Percentiles rank a stretch among this genome's conserved stretches.
These are phyloP conservation scores for Colletotrichum orbiculare DNA, from an alignment of 2,329 filamentous ascomycete genomes.

Conservation along the genomic window DNA sequence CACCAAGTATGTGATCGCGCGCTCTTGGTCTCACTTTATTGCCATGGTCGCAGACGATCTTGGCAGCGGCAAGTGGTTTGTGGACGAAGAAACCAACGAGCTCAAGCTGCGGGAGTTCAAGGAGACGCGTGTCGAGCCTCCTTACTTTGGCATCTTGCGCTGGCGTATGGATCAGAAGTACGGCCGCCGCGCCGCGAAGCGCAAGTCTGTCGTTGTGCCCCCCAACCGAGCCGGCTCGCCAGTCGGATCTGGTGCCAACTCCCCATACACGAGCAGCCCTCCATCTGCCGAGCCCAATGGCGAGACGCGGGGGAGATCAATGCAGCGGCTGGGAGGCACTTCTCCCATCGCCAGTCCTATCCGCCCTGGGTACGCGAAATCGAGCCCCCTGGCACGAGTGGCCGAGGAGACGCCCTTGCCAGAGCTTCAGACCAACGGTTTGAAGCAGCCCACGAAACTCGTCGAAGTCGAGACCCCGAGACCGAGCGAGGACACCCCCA, in stretches of 20 bases:
- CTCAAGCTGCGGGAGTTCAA: constrained; percentile 95
- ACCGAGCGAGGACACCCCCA: constrained; percentile 56
- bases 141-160: constrained; percentile 92
- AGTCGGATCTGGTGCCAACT: constrained; percentile 60
- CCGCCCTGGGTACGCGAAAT: constrained; percentile 69
- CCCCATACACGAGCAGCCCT: constrained; percentile 73
- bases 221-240: constrained; percentile 57
- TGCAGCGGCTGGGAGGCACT: constrained; percentile 75
- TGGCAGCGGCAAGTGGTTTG: constrained; percentile 86
- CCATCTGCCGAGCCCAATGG: constrained; percentile 60
- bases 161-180: constrained; percentile 98
- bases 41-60: constrained; percentile 91
- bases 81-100: constrained; percentile 92
- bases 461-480: constrained; percentile 67
- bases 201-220: constrained; percentile 59
- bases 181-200: constrained; percentile 71
- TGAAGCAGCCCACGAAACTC: constrained; percentile 58
- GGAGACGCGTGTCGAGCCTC: constrained; percentile 86
- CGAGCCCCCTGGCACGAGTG: constrained; percentile 79
- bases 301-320: constrained; percentile 75
- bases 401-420: constrained; percentile 71
- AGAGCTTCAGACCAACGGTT: constrained; percentile 48
- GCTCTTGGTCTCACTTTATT: constrained; percentile 90
- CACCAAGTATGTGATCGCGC: constrained; percentile 95
- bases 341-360: constrained; percentile 74